Conservation (phyloP, 352 stramenopile genomes). For the Phytophthora litchii region DNA sequence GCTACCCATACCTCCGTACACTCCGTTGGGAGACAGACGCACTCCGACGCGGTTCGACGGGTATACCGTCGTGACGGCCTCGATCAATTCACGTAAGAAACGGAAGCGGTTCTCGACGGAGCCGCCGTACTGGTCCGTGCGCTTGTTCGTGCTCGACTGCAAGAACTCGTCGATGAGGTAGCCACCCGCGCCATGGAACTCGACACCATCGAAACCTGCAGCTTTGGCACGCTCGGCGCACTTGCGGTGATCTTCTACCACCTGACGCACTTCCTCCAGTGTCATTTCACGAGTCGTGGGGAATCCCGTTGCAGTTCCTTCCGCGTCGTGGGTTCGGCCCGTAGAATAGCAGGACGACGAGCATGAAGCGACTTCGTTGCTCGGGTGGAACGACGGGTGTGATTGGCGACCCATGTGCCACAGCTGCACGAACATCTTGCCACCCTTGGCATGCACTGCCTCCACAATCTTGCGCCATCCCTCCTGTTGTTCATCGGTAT, state of each 20-base stretch:
- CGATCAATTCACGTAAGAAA: conserved; percentile 70
- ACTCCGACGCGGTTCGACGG: conserved; percentile 32
- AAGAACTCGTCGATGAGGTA: conserved; percentile 93
- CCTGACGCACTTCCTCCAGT: conserved; percentile 66
- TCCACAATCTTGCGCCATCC: conserved; percentile 31
- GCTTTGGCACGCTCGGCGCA: conserved; percentile 61
- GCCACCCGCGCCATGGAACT: conserved; percentile 85
- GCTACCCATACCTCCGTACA: conserved; percentile 41
- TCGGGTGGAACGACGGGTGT: conserved; percentile 38
- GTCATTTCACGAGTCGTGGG: conserved; percentile 57
- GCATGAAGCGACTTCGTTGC: conserved; percentile 48
- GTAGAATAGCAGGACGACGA: conserved; percentile 45
- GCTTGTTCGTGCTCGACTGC: conserved; percentile 72
- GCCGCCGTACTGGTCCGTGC: conserved; percentile 83
- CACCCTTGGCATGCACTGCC: conserved; percentile 21
- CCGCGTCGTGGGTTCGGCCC: conserved; percentile 35
- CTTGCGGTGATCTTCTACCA: conserved; percentile 69
- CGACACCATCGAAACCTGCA: conserved; percentile 65
- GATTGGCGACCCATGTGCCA: conserved; percentile 75
- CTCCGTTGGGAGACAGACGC: conserved; percentile 43
- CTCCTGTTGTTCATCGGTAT: conserved; percentile 34
- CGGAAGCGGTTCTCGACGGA: conserved; percentile 78
- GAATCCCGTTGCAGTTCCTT: conserved; percentile 35
- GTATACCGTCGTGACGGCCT: conserved; percentile 46
- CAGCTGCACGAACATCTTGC: conserved; percentile 72